These are phyloP conservation scores for Coniochaeta prunicola DNA, from an alignment of 2,329 filamentous ascomycete genomes.

Conservation along the genomic window DNA sequence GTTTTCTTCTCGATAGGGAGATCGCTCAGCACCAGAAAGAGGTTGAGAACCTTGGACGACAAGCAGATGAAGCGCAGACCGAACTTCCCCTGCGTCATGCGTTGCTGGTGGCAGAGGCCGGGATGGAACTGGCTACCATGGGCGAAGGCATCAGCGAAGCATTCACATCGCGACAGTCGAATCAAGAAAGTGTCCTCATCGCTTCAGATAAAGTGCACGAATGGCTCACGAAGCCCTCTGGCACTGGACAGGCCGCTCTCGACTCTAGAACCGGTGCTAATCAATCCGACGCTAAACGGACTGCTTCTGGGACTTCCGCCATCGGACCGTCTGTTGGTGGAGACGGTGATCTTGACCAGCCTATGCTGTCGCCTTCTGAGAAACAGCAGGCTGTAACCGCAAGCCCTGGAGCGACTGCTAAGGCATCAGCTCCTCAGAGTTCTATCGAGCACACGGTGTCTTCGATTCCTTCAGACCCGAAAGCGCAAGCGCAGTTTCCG, in stretches of 20 bases:
- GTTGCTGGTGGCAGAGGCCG: slow-evolving; percentile 38
- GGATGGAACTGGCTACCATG: slow-evolving; percentile 34
- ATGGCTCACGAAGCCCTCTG: neutral
- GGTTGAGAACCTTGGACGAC: slow-evolving; percentile 35
- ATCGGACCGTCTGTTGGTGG: neutral
- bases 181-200: neutral
- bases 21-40: slow-evolving; percentile 44
- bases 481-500: slow-evolving; percentile 6
- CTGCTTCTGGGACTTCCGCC: neutral
- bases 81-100: slow-evolving; percentile 39
- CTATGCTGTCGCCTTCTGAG: neutral
- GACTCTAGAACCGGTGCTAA: neutral
- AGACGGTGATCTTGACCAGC: neutral
- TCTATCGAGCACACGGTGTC: slow-evolving; percentile 7
- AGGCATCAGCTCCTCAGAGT: neutral
- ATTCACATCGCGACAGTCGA: neutral
- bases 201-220: neutral
- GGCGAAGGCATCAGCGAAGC: slow-evolving; percentile 1
- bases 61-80: slow-evolving; percentile 27
- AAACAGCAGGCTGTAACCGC: neutral
- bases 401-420: neutral
- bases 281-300: neutral
- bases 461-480: slow-evolving; percentile 12
- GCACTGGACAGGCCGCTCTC: neutral
- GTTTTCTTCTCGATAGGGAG: slow-evolving; percentile 45